phyloP scores from a whole-genome alignment of 192 early-diverging fungal genomes.

The Entomortierella chlamydospora region DNA sequence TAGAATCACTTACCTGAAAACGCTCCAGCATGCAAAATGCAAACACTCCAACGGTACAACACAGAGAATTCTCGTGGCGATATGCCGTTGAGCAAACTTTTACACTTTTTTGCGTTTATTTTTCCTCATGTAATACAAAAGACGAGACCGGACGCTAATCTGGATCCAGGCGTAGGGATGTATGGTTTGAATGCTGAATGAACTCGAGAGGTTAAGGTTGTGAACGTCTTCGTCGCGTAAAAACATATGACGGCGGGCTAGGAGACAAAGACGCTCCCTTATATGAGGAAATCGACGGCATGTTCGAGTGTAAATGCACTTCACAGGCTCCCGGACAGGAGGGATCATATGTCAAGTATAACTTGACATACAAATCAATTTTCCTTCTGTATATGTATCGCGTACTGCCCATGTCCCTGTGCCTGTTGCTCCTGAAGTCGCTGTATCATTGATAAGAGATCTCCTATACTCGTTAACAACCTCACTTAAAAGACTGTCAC shows the following conservation, averaged over 20 bases:
- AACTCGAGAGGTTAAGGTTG: slow-evolving; percentile 5
- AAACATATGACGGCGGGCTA: slow-evolving; percentile 34
- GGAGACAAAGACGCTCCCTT: slow-evolving; percentile 18
- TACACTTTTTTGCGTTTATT: slow-evolving; percentile 7
- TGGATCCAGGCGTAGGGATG: not conserved
- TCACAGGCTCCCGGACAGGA: not conserved
- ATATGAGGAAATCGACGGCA: slow-evolving; percentile 8
- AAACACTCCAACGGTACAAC: slow-evolving; percentile 13
- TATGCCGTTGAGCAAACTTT: slow-evolving; percentile 18
- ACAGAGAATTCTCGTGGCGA: slow-evolving; percentile 16
- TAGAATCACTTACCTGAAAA: slow-evolving; percentile 22
- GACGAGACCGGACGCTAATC: not conserved
- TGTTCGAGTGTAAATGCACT: not conserved
- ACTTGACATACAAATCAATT: slow-evolving; percentile 11
- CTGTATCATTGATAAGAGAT: not conserved
- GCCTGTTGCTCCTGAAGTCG: not conserved
- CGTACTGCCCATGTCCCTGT: not conserved
- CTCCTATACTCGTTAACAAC: slow-evolving; percentile 3
- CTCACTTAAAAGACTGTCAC: slow-evolving; percentile 5
- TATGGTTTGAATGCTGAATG: not conserved
- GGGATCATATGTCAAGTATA: not conserved
- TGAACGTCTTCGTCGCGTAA: slow-evolving; percentile 36
- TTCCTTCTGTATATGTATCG: slow-evolving; percentile 11
- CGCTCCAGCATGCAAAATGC: slow-evolving; percentile 41
- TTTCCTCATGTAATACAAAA: slow-evolving; percentile 16